These are phyloP conservation scores for Exophiala oligosperma DNA, from an alignment of 2,329 filamentous ascomycete genomes.

Conservation along the genomic window DNA sequence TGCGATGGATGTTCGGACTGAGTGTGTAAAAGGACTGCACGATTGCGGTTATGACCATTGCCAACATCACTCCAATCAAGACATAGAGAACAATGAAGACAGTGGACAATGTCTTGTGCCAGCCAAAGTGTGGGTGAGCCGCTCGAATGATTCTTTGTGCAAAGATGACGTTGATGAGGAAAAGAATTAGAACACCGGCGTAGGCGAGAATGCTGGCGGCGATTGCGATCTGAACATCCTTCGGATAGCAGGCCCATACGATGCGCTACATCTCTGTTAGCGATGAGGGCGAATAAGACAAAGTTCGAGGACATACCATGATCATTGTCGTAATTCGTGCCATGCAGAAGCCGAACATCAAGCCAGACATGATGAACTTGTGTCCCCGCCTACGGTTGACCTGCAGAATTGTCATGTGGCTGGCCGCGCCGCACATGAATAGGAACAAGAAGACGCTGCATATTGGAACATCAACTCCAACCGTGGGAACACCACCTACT, in stretches of 20 bases:
- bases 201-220: conserved; percentile 69
- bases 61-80: conserved; percentile 58
- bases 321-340: conserved; percentile 48
- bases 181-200: conserved; percentile 73
- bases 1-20: conserved; percentile 46
- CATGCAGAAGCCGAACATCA: conserved; percentile 52
- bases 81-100: conserved; percentile 61
- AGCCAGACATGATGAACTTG: conserved; percentile 51
- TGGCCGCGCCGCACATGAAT: conserved; percentile 43
- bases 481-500: conserved; percentile 53
- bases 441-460: conserved; percentile 60
- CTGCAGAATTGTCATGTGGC: conserved; percentile 48
- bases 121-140: conserved; percentile 69
- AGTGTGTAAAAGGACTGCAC: conserved; percentile 70
- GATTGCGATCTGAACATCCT: conserved; percentile 51
- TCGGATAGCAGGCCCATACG: conserved; percentile 52
- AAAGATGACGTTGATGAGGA: conserved; percentile 76
- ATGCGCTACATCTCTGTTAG: conserved; percentile 40
- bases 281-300: not conserved
- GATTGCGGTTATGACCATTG: conserved; percentile 65
- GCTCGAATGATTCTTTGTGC: conserved; percentile 73
- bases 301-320: conserved; percentile 31
- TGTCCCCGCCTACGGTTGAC: conserved; percentile 43
- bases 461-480: conserved; percentile 51
- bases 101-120: conserved; percentile 56